A percentile compares a stretch with the other conserved stretches of the same genome.
These are phyloP conservation scores for Fragaria nilgerrensis DNA, from an alignment of 306 rosid species.

Conservation along the genomic window DNA sequence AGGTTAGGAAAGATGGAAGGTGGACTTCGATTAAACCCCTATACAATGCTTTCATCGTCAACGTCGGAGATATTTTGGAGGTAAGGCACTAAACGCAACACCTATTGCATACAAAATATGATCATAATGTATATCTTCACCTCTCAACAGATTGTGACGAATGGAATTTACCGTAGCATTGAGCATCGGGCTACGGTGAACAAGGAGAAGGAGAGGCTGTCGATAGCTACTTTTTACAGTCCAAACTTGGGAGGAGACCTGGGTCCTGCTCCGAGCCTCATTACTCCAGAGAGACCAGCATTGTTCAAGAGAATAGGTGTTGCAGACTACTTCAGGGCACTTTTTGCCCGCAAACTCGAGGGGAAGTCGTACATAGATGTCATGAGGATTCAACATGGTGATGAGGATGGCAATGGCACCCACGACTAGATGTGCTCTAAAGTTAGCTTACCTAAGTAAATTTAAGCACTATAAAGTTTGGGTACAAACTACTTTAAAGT, in stretches of 20 bases:
- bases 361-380: conserved; percentile 45
- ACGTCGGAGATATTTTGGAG: conserved; percentile 39
- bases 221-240: conserved; percentile 41
- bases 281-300: conserved; percentile 36
- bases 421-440: background rate
- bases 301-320: conserved; percentile 33
- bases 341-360: conserved; percentile 25
- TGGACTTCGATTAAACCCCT: conserved; percentile 35
- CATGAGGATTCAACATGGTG: conserved; percentile 24
- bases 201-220: conserved; percentile 41
- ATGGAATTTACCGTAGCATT: conserved; percentile 42
- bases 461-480: background rate
- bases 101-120: background rate
- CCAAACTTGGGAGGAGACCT: conserved; percentile 39
- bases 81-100: background rate
- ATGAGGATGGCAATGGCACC: background rate
- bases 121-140: background rate
- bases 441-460: background rate
- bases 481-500: background rate
- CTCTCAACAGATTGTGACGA: conserved; percentile 41
- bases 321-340: conserved; percentile 34
- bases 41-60: conserved; percentile 32
- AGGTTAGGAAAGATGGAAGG: conserved; percentile 30
- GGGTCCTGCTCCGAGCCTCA: conserved; percentile 46
- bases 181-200: conserved; percentile 49